phyloP scores from a whole-genome alignment of 176 grass and related monocot genomes.

The Phoenix roebelenii region DNA sequence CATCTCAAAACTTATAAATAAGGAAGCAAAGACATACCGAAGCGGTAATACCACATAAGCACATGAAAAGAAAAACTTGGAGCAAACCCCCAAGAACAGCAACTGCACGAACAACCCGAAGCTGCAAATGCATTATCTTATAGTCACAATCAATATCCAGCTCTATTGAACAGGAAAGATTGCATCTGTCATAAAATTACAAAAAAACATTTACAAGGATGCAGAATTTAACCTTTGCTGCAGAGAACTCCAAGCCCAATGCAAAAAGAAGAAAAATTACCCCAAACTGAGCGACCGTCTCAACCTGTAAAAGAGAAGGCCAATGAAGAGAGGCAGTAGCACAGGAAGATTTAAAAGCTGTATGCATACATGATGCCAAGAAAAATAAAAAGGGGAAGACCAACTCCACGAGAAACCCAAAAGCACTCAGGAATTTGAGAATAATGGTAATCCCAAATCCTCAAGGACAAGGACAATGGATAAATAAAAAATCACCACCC shows the following conservation, averaged over 20 bases:
- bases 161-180: background rate
- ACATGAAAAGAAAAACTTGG: conserved; percentile 95
- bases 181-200: no score
- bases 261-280: conserved; percentile 99
- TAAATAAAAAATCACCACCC: no score
- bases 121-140: conserved; percentile 36
- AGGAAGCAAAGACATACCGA: conserved; percentile 46
- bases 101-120: conserved; percentile 90
- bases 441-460: no score
- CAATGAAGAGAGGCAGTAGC: no score
- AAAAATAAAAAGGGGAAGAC: no score
- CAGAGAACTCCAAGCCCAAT: conserved; percentile 92
- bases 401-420: no score
- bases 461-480: no score
- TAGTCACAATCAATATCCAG: conserved; percentile 5
- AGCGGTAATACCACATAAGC: conserved; percentile 89
- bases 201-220: conserved; percentile 13
- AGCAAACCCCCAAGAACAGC: conserved; percentile 93
- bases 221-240: conserved; percentile 47
- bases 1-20: no score
- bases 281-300: conserved; percentile 99
- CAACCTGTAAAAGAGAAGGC: conserved; percentile 44
- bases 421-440: no score
- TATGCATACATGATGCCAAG: no score
- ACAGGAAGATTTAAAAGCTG: no score